Percentiles rank a stretch among this genome's conserved stretches.
These are phyloP conservation scores for Chrysanthemum lavandulifolium DNA, from an alignment of 129 eudicot species.

Conservation along the genomic window DNA sequence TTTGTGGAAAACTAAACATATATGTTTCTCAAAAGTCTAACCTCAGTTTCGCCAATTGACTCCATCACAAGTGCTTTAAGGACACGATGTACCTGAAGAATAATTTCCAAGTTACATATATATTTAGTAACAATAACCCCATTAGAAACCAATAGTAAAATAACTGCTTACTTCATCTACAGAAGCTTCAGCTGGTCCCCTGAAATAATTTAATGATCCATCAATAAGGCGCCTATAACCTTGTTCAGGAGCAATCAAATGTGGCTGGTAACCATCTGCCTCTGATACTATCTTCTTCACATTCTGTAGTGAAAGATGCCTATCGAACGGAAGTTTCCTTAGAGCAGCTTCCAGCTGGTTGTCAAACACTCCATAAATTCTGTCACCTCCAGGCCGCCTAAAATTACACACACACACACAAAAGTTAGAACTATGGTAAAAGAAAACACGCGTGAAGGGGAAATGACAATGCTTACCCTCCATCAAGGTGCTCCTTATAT, in stretches of 20 bases:
- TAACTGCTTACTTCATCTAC: constrained; percentile 50
- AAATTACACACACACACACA: background rate
- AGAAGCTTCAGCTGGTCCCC: constrained; percentile 70
- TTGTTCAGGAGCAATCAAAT: constrained; percentile 68
- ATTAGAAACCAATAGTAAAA: background rate
- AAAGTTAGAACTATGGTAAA: background rate
- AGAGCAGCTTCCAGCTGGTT: constrained; percentile 67
- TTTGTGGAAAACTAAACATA: background rate
- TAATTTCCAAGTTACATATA: background rate
- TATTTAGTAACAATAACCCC: background rate
- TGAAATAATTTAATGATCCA: constrained; percentile 45
- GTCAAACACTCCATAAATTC: constrained; percentile 59
- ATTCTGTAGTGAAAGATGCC: constrained; percentile 60
- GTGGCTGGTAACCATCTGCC: constrained; percentile 73
- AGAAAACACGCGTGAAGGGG: background rate
- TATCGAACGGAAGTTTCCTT: constrained; percentile 55
- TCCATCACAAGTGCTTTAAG: constrained; percentile 60
- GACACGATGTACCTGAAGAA: constrained; percentile 16
- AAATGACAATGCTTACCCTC: constrained; percentile 46
- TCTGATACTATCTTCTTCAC: constrained; percentile 54
- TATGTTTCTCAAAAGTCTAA: constrained; percentile 12
- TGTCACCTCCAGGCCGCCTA: constrained; percentile 70
- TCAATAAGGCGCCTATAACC: constrained; percentile 62
- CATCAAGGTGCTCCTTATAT: constrained; percentile 60
- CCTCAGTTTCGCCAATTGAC: constrained; percentile 67